Evolutionary conservation across 2,329 filamentous ascomycete species (phyloP).

Genomic region (Colletotrichum sp.): DNA sequence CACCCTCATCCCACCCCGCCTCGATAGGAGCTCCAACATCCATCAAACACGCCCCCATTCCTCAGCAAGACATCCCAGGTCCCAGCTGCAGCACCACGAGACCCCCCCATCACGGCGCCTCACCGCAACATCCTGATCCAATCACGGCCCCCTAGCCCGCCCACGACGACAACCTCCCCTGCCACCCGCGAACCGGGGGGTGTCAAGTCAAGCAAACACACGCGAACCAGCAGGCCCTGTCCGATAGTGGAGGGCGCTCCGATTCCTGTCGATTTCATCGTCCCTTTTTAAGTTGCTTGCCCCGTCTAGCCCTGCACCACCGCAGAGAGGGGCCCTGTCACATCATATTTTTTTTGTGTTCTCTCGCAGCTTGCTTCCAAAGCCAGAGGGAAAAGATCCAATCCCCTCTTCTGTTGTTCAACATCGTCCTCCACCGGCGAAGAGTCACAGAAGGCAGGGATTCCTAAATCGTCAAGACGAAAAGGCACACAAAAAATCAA

Average conservation of each 20-base stretch:
- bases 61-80: slow-evolving; percentile 22
- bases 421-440: not conserved
- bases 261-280: slow-evolving; percentile 5
- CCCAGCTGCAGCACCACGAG: slow-evolving; percentile 18
- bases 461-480: not conserved
- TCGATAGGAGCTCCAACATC: not conserved
- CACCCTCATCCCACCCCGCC: not conserved
- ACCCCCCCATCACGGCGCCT: slow-evolving; percentile 3
- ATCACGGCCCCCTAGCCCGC: slow-evolving; percentile 6
- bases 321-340: not conserved
- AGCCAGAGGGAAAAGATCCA: not conserved
- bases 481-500: not conserved
- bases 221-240: not conserved
- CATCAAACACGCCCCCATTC: slow-evolving; percentile 2
- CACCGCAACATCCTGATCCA: slow-evolving; percentile 21
- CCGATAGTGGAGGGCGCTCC: not conserved
- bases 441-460: not conserved
- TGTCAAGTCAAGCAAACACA: not conserved
- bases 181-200: slow-evolving; percentile 11
- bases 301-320: slow-evolving; percentile 2
- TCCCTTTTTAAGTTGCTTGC: not conserved
- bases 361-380: not conserved
- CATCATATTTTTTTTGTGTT: not conserved
- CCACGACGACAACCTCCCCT: slow-evolving; percentile 16
- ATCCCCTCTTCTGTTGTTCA: not conserved